phyloP scores from a whole-genome alignment of 106 monocot species.

The Amphibolis antarctica region DNA sequence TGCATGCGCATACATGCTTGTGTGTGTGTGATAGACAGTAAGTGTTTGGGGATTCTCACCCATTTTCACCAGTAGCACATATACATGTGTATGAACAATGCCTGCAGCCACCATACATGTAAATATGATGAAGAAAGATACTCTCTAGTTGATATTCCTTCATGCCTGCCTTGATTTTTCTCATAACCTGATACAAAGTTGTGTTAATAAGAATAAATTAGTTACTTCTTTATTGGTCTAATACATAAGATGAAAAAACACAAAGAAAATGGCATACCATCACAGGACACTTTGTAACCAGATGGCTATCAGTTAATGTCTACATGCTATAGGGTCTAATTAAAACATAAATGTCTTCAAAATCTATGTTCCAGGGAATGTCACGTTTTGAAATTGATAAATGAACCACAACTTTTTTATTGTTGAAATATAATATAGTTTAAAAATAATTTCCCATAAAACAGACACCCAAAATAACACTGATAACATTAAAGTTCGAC shows the following conservation, averaged over 20 bases:
- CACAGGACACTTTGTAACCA: not conserved
- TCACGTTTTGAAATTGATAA: no score
- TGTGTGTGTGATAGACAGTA: no score
- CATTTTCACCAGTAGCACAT: constrained; percentile 96
- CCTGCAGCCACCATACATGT: constrained; percentile 97
- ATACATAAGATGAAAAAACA: not conserved
- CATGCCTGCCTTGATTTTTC: constrained; percentile 56
- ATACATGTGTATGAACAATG: constrained; percentile 97
- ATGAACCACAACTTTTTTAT: no score
- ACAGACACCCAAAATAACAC: no score
- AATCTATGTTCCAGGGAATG: no score
- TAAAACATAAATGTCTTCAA: no score
- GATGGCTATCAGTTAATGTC: not conserved
- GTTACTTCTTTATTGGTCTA: no score
- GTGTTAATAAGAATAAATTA: not conserved
- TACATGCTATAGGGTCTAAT: no score
- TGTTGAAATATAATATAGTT: no score
- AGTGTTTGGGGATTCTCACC: constrained; percentile 27
- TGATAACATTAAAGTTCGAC: no score
- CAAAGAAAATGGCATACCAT: not conserved
- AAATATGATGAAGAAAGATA: constrained; percentile 88
- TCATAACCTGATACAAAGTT: constrained; percentile 64
- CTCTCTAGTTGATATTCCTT: constrained; percentile 98
- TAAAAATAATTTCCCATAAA: no score
- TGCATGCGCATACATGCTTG: no score